phyloP scores from a whole-genome alignment of 1,284 basidiomycete species.

The Tilletiaria anomala region DNA sequence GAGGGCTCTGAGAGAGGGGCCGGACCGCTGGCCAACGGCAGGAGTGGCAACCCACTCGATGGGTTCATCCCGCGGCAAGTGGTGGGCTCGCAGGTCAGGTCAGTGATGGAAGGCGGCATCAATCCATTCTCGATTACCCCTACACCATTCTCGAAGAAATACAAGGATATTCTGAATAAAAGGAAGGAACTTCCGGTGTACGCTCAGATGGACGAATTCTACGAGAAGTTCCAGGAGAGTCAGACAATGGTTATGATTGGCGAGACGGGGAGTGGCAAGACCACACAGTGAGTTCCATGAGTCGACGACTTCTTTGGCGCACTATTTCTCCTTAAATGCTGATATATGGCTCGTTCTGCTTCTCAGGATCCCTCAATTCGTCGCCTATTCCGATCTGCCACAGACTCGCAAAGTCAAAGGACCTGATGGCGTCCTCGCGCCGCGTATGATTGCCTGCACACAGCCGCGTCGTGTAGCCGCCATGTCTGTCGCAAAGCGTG shows the following conservation, averaged over 20 bases:
- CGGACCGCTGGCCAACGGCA: slow-evolving; percentile 3
- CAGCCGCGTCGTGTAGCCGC: slow-evolving; percentile 94
- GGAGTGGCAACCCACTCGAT: slow-evolving; percentile 47
- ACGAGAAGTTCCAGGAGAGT: slow-evolving; percentile 67
- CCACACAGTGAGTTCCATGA: slow-evolving; percentile 60
- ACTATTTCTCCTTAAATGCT: not conserved
- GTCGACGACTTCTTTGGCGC: not conserved
- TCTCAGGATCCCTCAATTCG: slow-evolving; percentile 74
- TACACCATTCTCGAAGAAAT: slow-evolving; percentile 57
- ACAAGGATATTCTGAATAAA: slow-evolving; percentile 69
- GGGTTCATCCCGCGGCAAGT: slow-evolving; percentile 67
- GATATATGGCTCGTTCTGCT: not conserved
- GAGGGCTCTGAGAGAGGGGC: no score
- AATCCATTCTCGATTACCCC: slow-evolving; percentile 57
- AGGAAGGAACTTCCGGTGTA: slow-evolving; percentile 84
- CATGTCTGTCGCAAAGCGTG: slow-evolving; percentile 95
- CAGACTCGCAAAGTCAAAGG: slow-evolving; percentile 44
- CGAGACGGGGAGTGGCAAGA: slow-evolving; percentile 96
- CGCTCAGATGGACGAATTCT: slow-evolving; percentile 82
- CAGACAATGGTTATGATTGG: slow-evolving; percentile 93
- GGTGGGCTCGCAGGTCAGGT: slow-evolving; percentile 55
- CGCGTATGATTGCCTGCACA: slow-evolving; percentile 88
- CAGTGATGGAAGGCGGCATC: slow-evolving; percentile 61
- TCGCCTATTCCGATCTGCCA: slow-evolving; percentile 80
- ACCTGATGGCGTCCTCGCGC: slow-evolving; percentile 45